These are phyloP conservation scores for Musa beccarii DNA, from an alignment of 176 grass and related monocot genomes.

Conservation along the genomic window DNA sequence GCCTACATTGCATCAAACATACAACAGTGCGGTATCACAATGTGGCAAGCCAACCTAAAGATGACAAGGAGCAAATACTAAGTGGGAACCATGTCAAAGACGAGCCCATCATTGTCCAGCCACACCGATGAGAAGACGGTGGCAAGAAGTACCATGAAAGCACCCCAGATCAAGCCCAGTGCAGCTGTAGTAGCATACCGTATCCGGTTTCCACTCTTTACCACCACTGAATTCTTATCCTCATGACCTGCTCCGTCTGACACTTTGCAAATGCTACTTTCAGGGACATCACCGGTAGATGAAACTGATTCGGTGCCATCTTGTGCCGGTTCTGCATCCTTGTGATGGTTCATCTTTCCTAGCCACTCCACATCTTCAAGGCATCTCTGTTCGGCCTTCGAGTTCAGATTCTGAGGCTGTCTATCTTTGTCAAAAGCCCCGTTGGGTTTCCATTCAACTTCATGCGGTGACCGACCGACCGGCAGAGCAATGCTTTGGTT, in stretches of 20 bases:
- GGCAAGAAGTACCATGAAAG: slow-evolving; percentile 30
- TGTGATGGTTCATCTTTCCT: background rate
- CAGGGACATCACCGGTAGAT: slow-evolving; percentile 28
- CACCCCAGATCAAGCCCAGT: slow-evolving; percentile 27
- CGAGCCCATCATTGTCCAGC: slow-evolving; percentile 31
- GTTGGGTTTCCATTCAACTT: slow-evolving; percentile 15
- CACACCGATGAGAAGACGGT: slow-evolving; percentile 30
- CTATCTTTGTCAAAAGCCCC: slow-evolving; percentile 15
- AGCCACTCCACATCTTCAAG: slow-evolving; percentile 14
- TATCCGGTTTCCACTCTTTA: slow-evolving; percentile 13
- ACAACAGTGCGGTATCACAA: background rate
- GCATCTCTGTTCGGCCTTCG: slow-evolving; percentile 20
- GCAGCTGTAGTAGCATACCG: slow-evolving; percentile 7
- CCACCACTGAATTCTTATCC: slow-evolving; percentile 15
- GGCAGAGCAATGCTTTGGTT: slow-evolving; percentile 9
- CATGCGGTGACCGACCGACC: background rate
- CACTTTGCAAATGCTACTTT: slow-evolving; percentile 15
- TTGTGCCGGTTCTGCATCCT: slow-evolving; percentile 11
- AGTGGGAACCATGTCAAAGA: slow-evolving; percentile 55
- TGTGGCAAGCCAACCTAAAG: background rate
- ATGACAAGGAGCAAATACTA: slow-evolving; percentile 17
- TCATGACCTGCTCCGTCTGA: slow-evolving; percentile 17
- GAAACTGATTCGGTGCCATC: slow-evolving; percentile 34
- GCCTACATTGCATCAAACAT: background rate
- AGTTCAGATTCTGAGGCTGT: slow-evolving; percentile 28